Evolutionary conservation across 2,329 filamentous ascomycete genomes (phyloP).

Genomic region (Sporothrix variecibatus): DNA sequence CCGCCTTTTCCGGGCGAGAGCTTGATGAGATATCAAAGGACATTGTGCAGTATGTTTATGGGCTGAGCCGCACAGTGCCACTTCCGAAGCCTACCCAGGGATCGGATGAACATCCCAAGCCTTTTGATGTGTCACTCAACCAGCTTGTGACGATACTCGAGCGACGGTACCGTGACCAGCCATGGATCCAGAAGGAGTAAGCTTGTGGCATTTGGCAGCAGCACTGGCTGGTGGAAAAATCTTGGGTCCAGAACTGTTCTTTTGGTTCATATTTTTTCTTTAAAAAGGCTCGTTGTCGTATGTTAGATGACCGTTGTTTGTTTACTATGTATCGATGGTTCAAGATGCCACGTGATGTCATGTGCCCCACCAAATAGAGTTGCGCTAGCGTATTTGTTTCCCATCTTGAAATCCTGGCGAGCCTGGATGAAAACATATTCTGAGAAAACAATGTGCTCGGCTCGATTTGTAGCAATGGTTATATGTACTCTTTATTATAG

Average conservation of each 20-base stretch:
- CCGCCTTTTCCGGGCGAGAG: background rate
- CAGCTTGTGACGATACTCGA: background rate
- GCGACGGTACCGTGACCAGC: background rate
- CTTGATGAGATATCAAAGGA: background rate
- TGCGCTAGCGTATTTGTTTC: background rate
- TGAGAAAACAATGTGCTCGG: background rate
- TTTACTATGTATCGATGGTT: background rate
- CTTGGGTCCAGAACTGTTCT: no score
- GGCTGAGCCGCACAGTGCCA: background rate
- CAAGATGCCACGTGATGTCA: background rate
- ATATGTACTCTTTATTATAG: no score
- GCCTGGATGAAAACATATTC: background rate
- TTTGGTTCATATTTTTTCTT: no score
- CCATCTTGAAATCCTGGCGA: background rate
- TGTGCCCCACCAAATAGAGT: background rate
- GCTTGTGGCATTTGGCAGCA: no score
- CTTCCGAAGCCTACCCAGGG: no score
- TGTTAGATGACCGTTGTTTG: background rate
- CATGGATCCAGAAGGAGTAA: background rate
- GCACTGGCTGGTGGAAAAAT: no score
- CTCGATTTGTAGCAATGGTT: background rate
- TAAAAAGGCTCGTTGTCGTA: no score
- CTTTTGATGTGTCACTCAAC: background rate
- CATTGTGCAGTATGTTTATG: background rate
- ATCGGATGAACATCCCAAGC: background rate